Evolutionary conservation across 345 rosid species (phyloP).

Genomic region (Populus simonii): DNA sequence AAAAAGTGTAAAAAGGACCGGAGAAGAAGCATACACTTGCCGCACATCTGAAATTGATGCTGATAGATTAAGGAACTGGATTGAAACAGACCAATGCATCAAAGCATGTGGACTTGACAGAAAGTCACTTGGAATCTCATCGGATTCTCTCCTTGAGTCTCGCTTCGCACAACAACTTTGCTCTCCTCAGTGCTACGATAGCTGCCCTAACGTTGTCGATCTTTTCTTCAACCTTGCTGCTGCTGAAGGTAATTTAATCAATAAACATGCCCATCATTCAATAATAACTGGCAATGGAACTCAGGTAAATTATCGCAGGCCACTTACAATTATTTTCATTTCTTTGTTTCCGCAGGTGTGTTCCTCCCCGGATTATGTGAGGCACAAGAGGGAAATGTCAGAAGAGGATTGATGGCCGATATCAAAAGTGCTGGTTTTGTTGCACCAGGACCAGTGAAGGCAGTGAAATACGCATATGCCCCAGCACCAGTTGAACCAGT

Average conservation of each 20-base stretch:
- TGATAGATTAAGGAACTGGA: slow-evolving; percentile 49
- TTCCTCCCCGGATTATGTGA: slow-evolving; percentile 75
- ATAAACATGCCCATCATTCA: background rate
- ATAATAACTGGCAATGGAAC: background rate
- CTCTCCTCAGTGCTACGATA: slow-evolving; percentile 63
- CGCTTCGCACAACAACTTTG: slow-evolving; percentile 60
- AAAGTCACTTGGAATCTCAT: slow-evolving; percentile 72
- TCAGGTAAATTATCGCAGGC: background rate
- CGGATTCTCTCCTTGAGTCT: slow-evolving; percentile 75
- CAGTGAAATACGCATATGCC: slow-evolving; percentile 5
- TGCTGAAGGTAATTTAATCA: slow-evolving; percentile 61
- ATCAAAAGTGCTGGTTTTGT: slow-evolving; percentile 57
- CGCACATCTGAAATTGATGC: slow-evolving; percentile 67
- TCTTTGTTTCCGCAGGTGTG: slow-evolving; percentile 42
- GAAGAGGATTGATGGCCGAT: slow-evolving; percentile 58
- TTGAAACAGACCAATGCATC: slow-evolving; percentile 69
- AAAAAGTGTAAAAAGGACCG: slow-evolving; percentile 56
- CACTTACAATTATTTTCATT: background rate
- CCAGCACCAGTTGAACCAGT: background rate
- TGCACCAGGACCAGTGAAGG: slow-evolving; percentile 45
- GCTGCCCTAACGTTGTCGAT: slow-evolving; percentile 75
- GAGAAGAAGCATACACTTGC: slow-evolving; percentile 55
- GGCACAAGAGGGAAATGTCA: slow-evolving; percentile 37
- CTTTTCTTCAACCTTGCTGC: slow-evolving; percentile 89
- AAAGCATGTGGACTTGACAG: slow-evolving; percentile 72